These are phyloP conservation scores for Paraconiothyrium sp. DNA, from an alignment of 2,329 filamentous ascomycete genomes.

Conservation along the genomic window DNA sequence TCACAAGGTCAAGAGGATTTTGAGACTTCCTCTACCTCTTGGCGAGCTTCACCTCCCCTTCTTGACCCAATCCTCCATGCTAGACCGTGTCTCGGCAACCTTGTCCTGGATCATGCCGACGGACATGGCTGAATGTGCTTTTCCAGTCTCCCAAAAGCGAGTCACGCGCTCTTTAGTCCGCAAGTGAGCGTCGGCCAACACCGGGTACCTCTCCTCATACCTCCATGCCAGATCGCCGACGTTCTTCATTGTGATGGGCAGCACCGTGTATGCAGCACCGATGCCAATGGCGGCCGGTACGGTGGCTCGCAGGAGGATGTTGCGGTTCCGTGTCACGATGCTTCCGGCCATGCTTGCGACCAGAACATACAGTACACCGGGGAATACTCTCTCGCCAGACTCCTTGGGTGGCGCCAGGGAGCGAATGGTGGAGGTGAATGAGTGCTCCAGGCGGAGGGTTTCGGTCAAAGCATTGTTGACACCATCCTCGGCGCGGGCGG, in stretches of 20 bases:
- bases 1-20: constrained; percentile 5
- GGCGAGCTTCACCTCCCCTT: constrained; percentile 75
- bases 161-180: constrained; percentile 73
- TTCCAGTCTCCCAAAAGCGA: constrained; percentile 76
- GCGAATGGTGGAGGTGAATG: constrained; percentile 88
- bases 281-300: constrained; percentile 83
- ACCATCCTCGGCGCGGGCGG: constrained; percentile 77
- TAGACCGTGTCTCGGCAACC: constrained; percentile 77
- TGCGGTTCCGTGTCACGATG: constrained; percentile 89
- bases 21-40: neutral
- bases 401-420: constrained; percentile 86
- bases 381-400: constrained; percentile 87
- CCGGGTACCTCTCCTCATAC: constrained; percentile 90
- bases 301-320: constrained; percentile 79
- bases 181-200: constrained; percentile 82
- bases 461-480: constrained; percentile 84
- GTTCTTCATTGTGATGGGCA: constrained; percentile 92
- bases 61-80: constrained; percentile 87
- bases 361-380: constrained; percentile 89
- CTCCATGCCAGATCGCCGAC: constrained; percentile 86
- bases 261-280: constrained; percentile 81
- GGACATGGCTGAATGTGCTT: constrained; percentile 76
- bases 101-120: constrained; percentile 81
- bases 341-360: constrained; percentile 94
- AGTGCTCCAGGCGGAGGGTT: constrained; percentile 85